These are phyloP conservation scores for Ustanciosporium gigantosporum DNA, from an alignment of 1,284 basidiomycete species.

Conservation along the genomic window DNA sequence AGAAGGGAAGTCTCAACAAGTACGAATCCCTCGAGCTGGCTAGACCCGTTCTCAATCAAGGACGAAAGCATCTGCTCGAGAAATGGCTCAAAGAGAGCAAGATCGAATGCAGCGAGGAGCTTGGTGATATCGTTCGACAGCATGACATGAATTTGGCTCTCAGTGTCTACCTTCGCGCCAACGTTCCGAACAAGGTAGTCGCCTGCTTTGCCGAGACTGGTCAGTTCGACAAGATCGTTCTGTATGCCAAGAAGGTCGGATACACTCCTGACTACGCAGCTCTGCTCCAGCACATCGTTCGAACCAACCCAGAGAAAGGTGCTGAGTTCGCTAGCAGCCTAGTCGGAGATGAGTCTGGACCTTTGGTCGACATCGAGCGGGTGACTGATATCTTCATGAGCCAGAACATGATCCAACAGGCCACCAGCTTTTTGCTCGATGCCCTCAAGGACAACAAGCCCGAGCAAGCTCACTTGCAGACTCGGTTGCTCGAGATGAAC, in stretches of 20 bases:
- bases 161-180: conserved; percentile 95
- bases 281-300: conserved; percentile 95
- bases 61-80: conserved; percentile 94
- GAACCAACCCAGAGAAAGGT: conserved; percentile 94
- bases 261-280: conserved; percentile 92
- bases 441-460: conserved; percentile 99
- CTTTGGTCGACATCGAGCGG: conserved; percentile 86
- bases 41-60: conserved; percentile 92
- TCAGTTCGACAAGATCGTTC: conserved; percentile 96
- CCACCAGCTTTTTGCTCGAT: conserved; percentile 95
- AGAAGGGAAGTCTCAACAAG: conserved; percentile 97
- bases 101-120: conserved; percentile 97
- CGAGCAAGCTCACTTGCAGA: conserved; percentile 94
- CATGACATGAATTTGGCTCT: conserved; percentile 99
- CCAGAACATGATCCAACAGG: conserved; percentile 99
- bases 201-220: conserved; percentile 99
- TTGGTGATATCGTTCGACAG: conserved; percentile 92
- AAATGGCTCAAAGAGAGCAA: conserved; percentile 99
- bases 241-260: conserved; percentile 97
- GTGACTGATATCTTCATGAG: conserved; percentile 91
- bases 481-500: conserved; percentile 97
- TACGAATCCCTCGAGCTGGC: conserved; percentile 94
- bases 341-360: conserved; percentile 88
- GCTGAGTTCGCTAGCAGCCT: conserved; percentile 96
- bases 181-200: conserved; percentile 93